Conservation (phyloP, 768 basidiomycete genomes). For the Pleurotus salmoneostramineus region DNA sequence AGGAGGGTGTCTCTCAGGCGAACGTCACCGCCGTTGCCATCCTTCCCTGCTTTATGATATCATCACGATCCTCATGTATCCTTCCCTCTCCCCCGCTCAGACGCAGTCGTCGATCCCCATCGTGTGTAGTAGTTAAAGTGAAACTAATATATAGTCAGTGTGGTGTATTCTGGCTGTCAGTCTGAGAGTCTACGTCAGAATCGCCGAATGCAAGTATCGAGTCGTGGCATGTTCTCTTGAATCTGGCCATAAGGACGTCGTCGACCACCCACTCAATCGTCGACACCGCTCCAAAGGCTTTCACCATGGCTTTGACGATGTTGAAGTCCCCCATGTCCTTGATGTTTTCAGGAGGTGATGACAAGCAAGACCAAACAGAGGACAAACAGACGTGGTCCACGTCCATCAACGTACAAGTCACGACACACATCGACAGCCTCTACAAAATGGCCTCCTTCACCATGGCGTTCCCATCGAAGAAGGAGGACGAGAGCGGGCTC, state of each 20-base stretch:
- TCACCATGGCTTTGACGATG: neutral
- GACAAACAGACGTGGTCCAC: constrained; percentile 39
- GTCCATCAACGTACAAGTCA: constrained; percentile 24
- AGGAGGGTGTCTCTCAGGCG: constrained; percentile 9
- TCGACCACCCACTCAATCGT: neutral
- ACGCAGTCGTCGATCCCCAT: neutral
- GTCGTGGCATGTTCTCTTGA: no score
- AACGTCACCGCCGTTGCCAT: neutral
- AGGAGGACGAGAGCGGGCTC: constrained; percentile 93
- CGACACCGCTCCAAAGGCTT: neutral
- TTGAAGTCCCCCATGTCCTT: neutral
- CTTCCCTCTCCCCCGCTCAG: neutral
- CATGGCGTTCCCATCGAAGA: constrained; percentile 85
- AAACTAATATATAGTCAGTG: neutral
- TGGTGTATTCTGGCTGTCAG: constrained; percentile 1
- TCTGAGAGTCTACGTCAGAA: neutral
- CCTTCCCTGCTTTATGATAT: constrained; percentile 1
- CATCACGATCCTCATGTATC: constrained; percentile 7
- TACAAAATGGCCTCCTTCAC: constrained; percentile 41
- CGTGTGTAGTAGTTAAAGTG: constrained; percentile 2
- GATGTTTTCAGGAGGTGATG: constrained; percentile 10
- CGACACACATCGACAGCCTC: constrained; percentile 13
- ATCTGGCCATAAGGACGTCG: no score
- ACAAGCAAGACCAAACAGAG: constrained; percentile 21
- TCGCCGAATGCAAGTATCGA: no score